These are phyloP conservation scores for Fusarium graminum DNA, from an alignment of 2,329 filamentous ascomycete genomes.

Conservation along the genomic window DNA sequence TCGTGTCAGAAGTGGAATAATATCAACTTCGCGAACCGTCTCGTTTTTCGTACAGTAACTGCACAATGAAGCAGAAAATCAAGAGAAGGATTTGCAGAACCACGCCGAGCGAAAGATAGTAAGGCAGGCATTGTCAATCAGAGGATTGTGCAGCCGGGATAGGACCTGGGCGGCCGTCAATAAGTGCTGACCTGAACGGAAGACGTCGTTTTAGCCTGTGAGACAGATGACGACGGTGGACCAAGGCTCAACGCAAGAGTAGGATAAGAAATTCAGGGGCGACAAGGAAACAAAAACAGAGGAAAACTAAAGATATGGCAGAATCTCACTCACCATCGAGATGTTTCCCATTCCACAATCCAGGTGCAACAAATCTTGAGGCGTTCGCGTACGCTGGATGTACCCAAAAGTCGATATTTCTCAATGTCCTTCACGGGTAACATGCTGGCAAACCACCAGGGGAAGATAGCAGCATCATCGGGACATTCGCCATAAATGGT, in stretches of 20 bases:
- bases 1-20: constrained; percentile 30
- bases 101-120: constrained; percentile 39
- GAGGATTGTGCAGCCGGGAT: constrained; percentile 51
- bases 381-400: constrained; percentile 81
- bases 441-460: constrained; percentile 91
- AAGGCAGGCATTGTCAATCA: constrained; percentile 42
- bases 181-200: constrained; percentile 48
- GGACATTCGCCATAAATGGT: constrained; percentile 83
- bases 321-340: constrained; percentile 73
- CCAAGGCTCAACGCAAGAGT: background rate
- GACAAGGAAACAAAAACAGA: background rate
- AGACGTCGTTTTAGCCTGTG: constrained; percentile 41
- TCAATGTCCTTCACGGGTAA: constrained; percentile 81
- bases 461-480: constrained; percentile 80
- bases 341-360: constrained; percentile 79
- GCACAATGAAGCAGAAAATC: constrained; percentile 27
- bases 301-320: background rate
- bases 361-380: constrained; percentile 86
- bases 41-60: constrained; percentile 24
- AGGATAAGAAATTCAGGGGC: background rate
- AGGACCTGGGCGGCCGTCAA: constrained; percentile 49
- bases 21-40: constrained; percentile 19
- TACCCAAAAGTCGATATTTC: constrained; percentile 81
- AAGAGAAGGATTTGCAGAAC: constrained; percentile 33
- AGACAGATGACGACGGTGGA: constrained; percentile 28